Percentiles rank a stretch among this genome's conserved stretches.
These are phyloP conservation scores for Saposhnikovia divaricata DNA, from an alignment of 129 eudicot species.

Conservation along the genomic window DNA sequence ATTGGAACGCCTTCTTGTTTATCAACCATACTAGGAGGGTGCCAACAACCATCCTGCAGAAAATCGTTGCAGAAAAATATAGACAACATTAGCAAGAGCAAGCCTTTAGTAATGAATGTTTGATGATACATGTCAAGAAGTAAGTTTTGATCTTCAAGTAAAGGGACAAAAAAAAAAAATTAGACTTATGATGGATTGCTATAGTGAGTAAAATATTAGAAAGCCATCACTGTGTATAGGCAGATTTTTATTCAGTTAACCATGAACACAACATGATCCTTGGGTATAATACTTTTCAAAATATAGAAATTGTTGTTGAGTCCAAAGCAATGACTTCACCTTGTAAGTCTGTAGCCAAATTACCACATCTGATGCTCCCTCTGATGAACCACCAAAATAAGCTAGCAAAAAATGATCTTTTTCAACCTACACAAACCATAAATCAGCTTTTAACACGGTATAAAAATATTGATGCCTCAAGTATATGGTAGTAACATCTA, in stretches of 20 bases:
- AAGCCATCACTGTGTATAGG: background rate
- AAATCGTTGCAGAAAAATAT: too few species aligned
- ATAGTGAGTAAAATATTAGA: background rate
- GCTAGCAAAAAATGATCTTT: slow-evolving; percentile 77
- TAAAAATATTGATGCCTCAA: background rate
- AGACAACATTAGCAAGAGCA: background rate
- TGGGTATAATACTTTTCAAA: background rate
- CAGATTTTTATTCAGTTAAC: background rate
- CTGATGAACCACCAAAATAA: slow-evolving; percentile 84
- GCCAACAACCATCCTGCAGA: slow-evolving; percentile 82
- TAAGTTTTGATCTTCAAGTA: background rate
- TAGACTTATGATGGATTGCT: background rate
- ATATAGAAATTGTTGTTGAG: background rate
- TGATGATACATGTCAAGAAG: background rate
- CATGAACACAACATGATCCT: background rate
- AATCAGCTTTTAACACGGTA: slow-evolving; percentile 3
- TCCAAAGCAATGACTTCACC: slow-evolving; percentile 25
- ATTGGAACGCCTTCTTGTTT: slow-evolving; percentile 62
- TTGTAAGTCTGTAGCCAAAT: slow-evolving; percentile 80
- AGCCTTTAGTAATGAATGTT: background rate
- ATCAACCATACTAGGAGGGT: slow-evolving; percentile 62
- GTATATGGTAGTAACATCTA: background rate
- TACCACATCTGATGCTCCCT: slow-evolving; percentile 89
- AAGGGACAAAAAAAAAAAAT: background rate
- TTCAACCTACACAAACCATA: slow-evolving; percentile 46